Evolutionary conservation across 495 filamentous ascomycete species (phyloP), one percentile per base, ranked within the genome.

Genomic region (Sabuloglossum arenarium): DNA sequence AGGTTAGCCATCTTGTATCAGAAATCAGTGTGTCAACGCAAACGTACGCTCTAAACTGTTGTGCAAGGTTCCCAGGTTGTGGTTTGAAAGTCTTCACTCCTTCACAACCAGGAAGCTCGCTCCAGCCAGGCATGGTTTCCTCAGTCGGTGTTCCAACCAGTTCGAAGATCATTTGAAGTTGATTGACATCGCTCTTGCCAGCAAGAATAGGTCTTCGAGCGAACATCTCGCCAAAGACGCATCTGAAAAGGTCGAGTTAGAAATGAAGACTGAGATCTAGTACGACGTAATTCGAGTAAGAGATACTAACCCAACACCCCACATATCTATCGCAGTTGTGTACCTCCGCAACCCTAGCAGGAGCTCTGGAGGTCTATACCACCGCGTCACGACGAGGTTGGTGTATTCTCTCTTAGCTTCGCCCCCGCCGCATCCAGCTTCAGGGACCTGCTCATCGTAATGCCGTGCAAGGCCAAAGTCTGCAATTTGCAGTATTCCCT

Each of bases 191-290:
- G 63, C 83, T 93, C 55, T 79, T 86, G 3, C 91, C 91, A 2
- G 86, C 79, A 25, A 99, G 76, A 49, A 99, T 96, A 0, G 91
- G 91, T 64, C 87, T 94, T 52, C 88, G 80, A 61, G 86, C 81
- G 58, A 97, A 85, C 91, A 99, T 99, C 68, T 99, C 91, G 30
- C 88, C 91, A 66, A 99, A 96, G 11, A 99, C 88, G 65, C 91
- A 96, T 29, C 86, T 90, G 59, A 37, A n/a, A 54, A 14, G 2
- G 14, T 39, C 21, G 6, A 56, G 61, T 63, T 54, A 63, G 65
- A 52, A n/a, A 2, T 10, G 39, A 43, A 43, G 16, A 43, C 3
- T 10, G 16, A 3, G 6, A n/a, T 6, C 34, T 14, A 6, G 5
- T 14, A 37, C 11, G 11, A 37, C 4, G 12, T 59, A 58, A 61